Base-by-base conservation (phyloP, 2,329 filamentous ascomycete species). In the Penicillium sp. region DNA sequence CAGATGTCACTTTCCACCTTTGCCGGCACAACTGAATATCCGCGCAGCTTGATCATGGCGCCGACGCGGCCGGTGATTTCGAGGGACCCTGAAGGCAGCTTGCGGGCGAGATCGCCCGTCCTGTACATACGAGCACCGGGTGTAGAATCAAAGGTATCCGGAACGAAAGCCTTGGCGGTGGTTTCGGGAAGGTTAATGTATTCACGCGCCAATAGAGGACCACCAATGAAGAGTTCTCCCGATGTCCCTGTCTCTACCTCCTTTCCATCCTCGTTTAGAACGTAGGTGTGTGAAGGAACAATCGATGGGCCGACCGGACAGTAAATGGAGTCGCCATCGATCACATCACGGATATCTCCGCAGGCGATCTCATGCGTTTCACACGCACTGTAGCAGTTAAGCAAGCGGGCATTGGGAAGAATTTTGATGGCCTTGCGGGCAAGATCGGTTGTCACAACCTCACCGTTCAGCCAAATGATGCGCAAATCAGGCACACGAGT, bases 351-450 rank as follows among this genome's bases (percentile, higher is more conserved):
- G 63, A 93, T 88, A 65, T 92, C 89, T 41, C 89, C 89, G 62
- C 87, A 91, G 1, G 89, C 89, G 60, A 90, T 86, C 73, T 92
- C 89, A 62, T 92, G 89, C 0, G 90, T 93, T 72, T 93, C 90
- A 67, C 89, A 91, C 17, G 89, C 89, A 68, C 89, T 91, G 76
- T 93, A 93, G 66, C 89, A 89, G 65, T 93, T 93, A 60, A 93
- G 83, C 13, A 93, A 75, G 17, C 88, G 85, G 3, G 85, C 82
- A 0, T 86, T 83, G 0, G 90, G 89, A 4, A 93, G 80, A 2
- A 87, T 86, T 54, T 84, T 83, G 53, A 89, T 79, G 2, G 86
- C 87, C 41, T 89, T 83, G 27, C 86, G 84, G 33, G 87, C 89
- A 17, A 93, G 82, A 68, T 93, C 89, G 0, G 89, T 89, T 0